Evolutionary conservation across 805 yeast genomes (phyloP).

Genomic region (Yamadazyma paraphyllophila): DNA sequence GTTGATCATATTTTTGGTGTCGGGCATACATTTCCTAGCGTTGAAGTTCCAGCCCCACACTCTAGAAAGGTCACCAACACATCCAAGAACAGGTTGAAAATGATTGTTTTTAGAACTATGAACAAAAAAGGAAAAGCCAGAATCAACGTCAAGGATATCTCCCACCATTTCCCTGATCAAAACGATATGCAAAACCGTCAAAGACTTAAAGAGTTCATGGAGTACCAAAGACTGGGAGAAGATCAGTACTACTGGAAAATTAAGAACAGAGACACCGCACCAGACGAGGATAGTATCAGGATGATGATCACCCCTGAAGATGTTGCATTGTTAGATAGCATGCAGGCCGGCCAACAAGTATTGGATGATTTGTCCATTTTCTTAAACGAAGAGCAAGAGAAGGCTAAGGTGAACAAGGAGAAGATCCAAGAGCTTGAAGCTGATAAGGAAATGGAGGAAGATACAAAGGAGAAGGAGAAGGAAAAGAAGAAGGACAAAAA

Average conservation of each 20-base stretch:
- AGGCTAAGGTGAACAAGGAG: slow-evolving; percentile 23
- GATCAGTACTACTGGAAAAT: slow-evolving; percentile 96
- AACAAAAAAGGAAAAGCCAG: slow-evolving; percentile 73
- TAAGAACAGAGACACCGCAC: slow-evolving; percentile 57
- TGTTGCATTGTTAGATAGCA: slow-evolving; percentile 77
- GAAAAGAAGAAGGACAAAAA: slow-evolving; percentile 24
- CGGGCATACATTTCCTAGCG: slow-evolving; percentile 91
- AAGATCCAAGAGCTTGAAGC: slow-evolving; percentile 26
- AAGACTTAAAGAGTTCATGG: slow-evolving; percentile 95
- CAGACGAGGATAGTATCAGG: slow-evolving; percentile 72
- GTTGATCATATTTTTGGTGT: slow-evolving; percentile 78
- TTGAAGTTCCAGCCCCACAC: slow-evolving; percentile 96
- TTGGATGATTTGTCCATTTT: slow-evolving; percentile 73
- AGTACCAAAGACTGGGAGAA: slow-evolving; percentile 82
- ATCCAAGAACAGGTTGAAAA: slow-evolving; percentile 82
- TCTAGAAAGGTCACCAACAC: slow-evolving; percentile 94
- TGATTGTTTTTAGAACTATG: slow-evolving; percentile 88
- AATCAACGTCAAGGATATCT: slow-evolving; percentile 80
- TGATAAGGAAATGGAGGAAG: slow-evolving; percentile 36
- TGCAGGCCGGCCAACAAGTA: slow-evolving; percentile 90
- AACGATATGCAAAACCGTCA: slow-evolving; percentile 97
- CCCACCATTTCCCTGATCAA: slow-evolving; percentile 93
- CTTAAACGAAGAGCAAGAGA: slow-evolving; percentile 27
- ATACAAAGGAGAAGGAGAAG: slow-evolving; percentile 30
- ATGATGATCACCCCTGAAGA: slow-evolving; percentile 93